phyloP scores from a whole-genome alignment of 345 rosid genomes.

The Euphorbia tirucalli region DNA sequence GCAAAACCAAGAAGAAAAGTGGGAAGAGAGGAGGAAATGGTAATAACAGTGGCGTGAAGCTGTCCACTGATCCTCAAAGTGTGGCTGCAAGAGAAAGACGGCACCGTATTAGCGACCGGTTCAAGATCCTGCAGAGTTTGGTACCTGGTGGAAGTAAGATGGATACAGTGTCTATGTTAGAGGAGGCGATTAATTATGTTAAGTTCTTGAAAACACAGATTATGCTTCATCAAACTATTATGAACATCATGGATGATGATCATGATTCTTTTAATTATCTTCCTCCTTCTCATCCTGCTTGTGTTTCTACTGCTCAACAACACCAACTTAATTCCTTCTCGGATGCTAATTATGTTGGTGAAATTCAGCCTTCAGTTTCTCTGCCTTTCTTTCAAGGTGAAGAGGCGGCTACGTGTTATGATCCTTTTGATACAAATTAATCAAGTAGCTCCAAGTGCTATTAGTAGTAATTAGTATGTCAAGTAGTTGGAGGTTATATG shows the following conservation, averaged over 20 bases:
- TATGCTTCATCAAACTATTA: conserved; percentile 58
- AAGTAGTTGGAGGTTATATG: no score
- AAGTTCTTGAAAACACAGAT: conserved; percentile 82
- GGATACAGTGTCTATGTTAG: conserved; percentile 91
- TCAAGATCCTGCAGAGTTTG: conserved; percentile 80
- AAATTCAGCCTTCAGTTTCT: not conserved
- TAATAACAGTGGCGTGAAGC: no score
- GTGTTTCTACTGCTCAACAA: conserved; percentile 4
- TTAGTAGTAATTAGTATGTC: no score
- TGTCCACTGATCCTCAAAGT: conserved; percentile 88
- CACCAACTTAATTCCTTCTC: conserved; percentile 5
- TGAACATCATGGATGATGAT: conserved; percentile 25
- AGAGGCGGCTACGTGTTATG: not conserved
- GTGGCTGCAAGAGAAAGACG: conserved; percentile 88
- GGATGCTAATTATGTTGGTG: conserved; percentile 24
- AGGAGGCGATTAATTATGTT: conserved; percentile 84
- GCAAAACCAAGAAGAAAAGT: conserved; percentile 25
- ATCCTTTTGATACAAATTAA: conserved; percentile 1
- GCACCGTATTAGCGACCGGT: conserved; percentile 78
- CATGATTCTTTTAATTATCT: not conserved
- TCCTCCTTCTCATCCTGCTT: not conserved
- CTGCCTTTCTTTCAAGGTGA: conserved; percentile 15
- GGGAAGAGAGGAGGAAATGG: conserved; percentile 21
- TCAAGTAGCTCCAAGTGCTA: not conserved
- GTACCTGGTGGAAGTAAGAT: conserved; percentile 85